Percentiles rank a stretch among this genome's conserved stretches.
Evolutionary conservation across 768 basidiomycete species (phyloP).

Genomic region (Kwoniella europaea): DNA sequence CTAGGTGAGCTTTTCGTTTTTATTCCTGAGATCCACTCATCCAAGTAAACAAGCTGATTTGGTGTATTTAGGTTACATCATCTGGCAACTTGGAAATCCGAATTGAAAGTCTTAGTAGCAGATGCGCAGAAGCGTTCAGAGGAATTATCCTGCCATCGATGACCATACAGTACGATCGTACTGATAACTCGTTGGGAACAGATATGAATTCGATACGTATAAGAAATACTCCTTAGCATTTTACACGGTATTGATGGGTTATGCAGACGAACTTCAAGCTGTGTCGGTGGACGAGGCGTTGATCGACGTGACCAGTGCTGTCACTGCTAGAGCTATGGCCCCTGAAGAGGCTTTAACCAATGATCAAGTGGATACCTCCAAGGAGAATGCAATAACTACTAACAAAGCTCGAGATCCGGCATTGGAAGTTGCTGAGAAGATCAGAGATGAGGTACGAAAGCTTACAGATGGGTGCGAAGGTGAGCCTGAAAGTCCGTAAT

Average conservation of each 20-base stretch:
- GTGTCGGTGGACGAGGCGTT: conserved; percentile 96
- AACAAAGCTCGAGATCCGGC: conserved; percentile 64
- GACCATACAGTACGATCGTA: no score
- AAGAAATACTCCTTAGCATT: conserved; percentile 82
- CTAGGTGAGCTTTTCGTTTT: conserved; percentile 42
- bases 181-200: neutral
- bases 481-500: conserved; percentile 52
- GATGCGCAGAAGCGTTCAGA: conserved; percentile 72
- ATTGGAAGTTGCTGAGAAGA: conserved; percentile 76
- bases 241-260: conserved; percentile 87
- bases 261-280: conserved; percentile 89
- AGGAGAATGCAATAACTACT: conserved; percentile 27
- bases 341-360: conserved; percentile 39
- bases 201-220: conserved; percentile 94
- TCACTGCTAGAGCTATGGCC: conserved; percentile 40
- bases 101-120: conserved; percentile 76
- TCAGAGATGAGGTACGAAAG: conserved; percentile 74
- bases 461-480: conserved; percentile 82
- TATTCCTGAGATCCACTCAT: neutral
- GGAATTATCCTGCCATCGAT: conserved; percentile 24
- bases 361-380: conserved; percentile 1
- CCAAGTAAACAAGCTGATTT: neutral
- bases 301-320: conserved; percentile 75
- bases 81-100: conserved; percentile 88
- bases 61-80: conserved; percentile 73